phyloP scores from a whole-genome alignment of 495 filamentous ascomycete genomes.

The Podospora australis region DNA sequence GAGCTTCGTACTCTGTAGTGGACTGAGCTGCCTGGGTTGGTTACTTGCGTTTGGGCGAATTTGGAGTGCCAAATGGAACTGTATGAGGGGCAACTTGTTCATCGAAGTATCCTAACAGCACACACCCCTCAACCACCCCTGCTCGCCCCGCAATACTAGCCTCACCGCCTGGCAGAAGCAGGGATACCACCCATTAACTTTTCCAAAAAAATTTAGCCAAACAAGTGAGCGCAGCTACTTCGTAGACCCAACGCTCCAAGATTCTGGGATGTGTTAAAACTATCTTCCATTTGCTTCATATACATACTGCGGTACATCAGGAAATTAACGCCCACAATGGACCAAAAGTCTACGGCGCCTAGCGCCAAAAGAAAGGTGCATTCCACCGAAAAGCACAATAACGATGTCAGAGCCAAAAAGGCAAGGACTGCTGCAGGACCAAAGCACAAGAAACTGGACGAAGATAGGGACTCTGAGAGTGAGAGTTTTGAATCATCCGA shows the following conservation, averaged over 20 bases:
- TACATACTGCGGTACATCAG: too few species aligned
- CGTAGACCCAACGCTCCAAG: too few species aligned
- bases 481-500: slow-evolving; percentile 34
- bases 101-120: slow-evolving; percentile 1
- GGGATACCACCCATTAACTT: slow-evolving; percentile 15
- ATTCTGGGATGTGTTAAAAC: too few species aligned
- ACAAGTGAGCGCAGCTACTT: too few species aligned
- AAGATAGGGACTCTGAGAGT: slow-evolving; percentile 25
- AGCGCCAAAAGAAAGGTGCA: slow-evolving; percentile 36
- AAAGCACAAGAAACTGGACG: slow-evolving; percentile 25
- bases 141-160: slow-evolving; percentile 4
- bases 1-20: neutral
- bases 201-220: slow-evolving; percentile 15
- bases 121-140: neutral
- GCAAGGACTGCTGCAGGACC: slow-evolving; percentile 32
- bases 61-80: neutral
- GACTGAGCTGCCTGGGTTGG: neutral
- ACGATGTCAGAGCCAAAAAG: slow-evolving; percentile 36
- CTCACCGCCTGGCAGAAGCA: slow-evolving; percentile 39
- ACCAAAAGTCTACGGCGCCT: slow-evolving; percentile 19
- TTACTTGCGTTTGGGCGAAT: neutral
- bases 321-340: slow-evolving; percentile 15
- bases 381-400: slow-evolving; percentile 29
- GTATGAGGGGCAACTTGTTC: slow-evolving; percentile 1
- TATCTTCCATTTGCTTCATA: too few species aligned